A percentile compares a stretch with the other conserved stretches of the same genome.
These are phyloP conservation scores for Cucurbita argyrosperma DNA, from an alignment of 306 rosid species.

Conservation along the genomic window DNA sequence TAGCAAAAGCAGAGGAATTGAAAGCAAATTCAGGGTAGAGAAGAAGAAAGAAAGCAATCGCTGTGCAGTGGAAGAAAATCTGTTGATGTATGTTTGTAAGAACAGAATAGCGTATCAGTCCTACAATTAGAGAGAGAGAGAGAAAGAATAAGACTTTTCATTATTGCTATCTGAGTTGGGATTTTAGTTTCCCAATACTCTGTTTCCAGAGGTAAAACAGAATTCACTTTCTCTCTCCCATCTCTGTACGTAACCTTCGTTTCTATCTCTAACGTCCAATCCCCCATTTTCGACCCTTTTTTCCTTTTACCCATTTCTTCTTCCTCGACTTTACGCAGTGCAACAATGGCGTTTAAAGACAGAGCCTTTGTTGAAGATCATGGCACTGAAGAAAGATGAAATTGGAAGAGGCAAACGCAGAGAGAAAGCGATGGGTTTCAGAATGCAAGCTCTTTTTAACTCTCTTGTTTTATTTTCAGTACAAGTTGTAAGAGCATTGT, in stretches of 20 bases:
- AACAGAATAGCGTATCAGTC: constrained; percentile 40
- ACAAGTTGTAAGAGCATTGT: background rate
- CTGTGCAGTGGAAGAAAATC: constrained; percentile 19
- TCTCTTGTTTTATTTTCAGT: too few relatives aligned
- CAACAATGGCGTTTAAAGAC: background rate
- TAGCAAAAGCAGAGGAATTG: background rate
- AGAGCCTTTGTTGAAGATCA: background rate
- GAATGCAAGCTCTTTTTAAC: background rate
- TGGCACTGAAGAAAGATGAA: background rate
- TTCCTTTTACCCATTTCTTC: background rate
- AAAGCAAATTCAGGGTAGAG: background rate
- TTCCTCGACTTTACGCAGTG: background rate
- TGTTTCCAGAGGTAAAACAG: constrained; percentile 15
- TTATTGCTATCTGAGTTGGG: constrained; percentile 69
- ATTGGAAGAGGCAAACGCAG: background rate
- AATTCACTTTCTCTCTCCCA: constrained; percentile 6
- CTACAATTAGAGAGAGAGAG: background rate
- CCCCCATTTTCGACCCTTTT: background rate
- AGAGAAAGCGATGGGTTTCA: background rate
- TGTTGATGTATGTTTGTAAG: constrained; percentile 36
- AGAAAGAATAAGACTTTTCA: constrained; percentile 15
- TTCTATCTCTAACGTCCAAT: background rate
- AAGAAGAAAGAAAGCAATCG: background rate
- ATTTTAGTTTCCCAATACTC: constrained; percentile 54
- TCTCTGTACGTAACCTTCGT: constrained; percentile 2